Percentiles rank a stretch among this genome's conserved stretches.
Conservation (phyloP, 495 filamentous ascomycete genomes). For the Penicillium odoratum region DNA sequence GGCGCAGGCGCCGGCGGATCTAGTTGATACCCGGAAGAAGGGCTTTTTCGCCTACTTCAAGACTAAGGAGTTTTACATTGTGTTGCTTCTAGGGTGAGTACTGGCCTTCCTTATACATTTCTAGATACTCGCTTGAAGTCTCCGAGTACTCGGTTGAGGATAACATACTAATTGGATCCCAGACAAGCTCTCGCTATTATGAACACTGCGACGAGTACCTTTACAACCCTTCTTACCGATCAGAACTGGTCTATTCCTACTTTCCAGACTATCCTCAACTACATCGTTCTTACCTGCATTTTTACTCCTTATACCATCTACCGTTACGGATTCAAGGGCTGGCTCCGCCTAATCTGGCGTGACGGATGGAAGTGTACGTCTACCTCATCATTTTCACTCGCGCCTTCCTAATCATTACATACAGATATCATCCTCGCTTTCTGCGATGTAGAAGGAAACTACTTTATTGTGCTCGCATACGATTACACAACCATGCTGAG, state of each 20-base stretch:
- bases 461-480: constrained; percentile 94
- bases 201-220: constrained; percentile 87
- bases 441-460: constrained; percentile 94
- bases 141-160: too few species aligned
- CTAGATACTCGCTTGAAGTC: too few species aligned
- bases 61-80: constrained; percentile 84
- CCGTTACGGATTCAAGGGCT: constrained; percentile 73
- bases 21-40: constrained; percentile 44
- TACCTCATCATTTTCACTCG: neutral
- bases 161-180: neutral
- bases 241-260: constrained; percentile 85
- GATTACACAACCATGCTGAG: constrained; percentile 87
- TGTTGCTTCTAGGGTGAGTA: constrained; percentile 72
- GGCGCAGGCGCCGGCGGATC: constrained; percentile 31
- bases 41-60: constrained; percentile 76
- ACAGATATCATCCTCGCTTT: constrained; percentile 82
- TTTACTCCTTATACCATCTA: constrained; percentile 84
- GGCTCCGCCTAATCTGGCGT: constrained; percentile 57
- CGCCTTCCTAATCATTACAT: constrained; percentile 8
- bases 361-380: constrained; percentile 82
- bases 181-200: constrained; percentile 84
- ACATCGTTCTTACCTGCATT: constrained; percentile 76
- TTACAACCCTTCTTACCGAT: constrained; percentile 69
- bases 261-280: constrained; percentile 95
- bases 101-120: neutral